Conservation (phyloP, 2,329 filamentous ascomycete species). For the Nemania sp. region DNA sequence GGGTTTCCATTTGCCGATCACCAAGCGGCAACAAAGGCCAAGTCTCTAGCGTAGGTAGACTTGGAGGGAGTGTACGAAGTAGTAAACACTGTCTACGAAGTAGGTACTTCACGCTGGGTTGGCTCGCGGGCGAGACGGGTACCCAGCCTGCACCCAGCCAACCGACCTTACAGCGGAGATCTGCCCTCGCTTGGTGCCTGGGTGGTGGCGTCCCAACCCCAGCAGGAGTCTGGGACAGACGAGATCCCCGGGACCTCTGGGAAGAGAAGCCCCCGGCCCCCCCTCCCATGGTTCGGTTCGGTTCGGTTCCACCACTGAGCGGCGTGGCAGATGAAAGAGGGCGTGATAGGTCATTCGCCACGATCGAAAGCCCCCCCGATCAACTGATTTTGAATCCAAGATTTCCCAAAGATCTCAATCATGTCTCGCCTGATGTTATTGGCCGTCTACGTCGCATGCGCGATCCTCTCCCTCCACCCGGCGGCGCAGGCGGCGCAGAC, state of each 20-base stretch:
- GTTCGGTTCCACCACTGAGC: too few relatives aligned
- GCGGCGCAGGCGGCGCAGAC: background rate
- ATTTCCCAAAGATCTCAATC: too few relatives aligned
- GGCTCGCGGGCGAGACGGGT: slow-evolving; percentile 1
- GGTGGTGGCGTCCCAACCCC: too few relatives aligned
- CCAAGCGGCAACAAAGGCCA: background rate
- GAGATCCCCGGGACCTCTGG: too few relatives aligned
- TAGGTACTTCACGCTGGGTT: background rate
- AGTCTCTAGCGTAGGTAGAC: too few relatives aligned
- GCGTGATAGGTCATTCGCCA: too few relatives aligned
- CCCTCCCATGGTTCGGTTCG: too few relatives aligned
- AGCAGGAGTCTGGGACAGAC: too few relatives aligned
- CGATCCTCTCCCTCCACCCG: slow-evolving; percentile 2
- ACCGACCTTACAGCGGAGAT: background rate
- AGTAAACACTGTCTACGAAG: background rate
- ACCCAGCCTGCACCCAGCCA: slow-evolving; percentile 3
- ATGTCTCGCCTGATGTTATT: slow-evolving; percentile 10
- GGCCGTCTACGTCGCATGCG: slow-evolving; percentile 18
- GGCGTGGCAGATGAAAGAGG: too few relatives aligned
- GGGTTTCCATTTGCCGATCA: slow-evolving; percentile 12
- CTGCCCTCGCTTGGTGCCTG: background rate
- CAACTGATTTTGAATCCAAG: background rate
- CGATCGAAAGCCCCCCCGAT: too few relatives aligned
- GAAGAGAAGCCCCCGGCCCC: too few relatives aligned
- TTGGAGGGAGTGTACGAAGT: too few relatives aligned